A percentile compares a stretch with the other conserved stretches of the same genome.
Evolutionary conservation across 2,329 filamentous ascomycete species (phyloP).

Genomic region (Truncatella angustata): DNA sequence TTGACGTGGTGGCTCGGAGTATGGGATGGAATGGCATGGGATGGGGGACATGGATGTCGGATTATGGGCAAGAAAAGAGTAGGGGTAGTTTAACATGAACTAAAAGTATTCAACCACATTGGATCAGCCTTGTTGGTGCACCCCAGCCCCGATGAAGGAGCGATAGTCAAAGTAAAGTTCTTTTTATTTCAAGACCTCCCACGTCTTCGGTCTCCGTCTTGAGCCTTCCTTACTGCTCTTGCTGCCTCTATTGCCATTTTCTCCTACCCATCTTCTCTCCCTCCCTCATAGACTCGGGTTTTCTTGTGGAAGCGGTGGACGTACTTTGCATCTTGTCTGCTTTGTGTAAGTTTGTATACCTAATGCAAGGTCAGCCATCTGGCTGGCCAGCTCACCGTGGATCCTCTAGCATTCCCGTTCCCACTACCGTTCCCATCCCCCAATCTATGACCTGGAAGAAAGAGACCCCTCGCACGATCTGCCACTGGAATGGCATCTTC

Average conservation of each 20-base stretch:
- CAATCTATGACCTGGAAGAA: too few relatives aligned
- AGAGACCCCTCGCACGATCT: too few relatives aligned
- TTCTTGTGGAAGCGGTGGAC: slow-evolving; percentile 1
- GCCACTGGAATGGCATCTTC: too few relatives aligned
- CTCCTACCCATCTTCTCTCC: neutral
- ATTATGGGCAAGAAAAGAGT: too few relatives aligned
- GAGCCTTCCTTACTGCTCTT: neutral
- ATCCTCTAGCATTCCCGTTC: neutral
- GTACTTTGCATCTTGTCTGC: neutral
- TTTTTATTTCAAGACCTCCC: neutral
- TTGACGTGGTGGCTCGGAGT: too few relatives aligned
- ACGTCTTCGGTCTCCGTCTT: neutral
- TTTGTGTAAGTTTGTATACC: slow-evolving; percentile 5
- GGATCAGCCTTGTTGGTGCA: neutral
- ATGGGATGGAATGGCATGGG: too few relatives aligned
- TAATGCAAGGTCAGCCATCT: too few relatives aligned
- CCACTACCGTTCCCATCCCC: too few relatives aligned
- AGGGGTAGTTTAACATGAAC: too few relatives aligned
- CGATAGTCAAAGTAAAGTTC: neutral
- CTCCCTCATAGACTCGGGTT: slow-evolving; percentile 2
- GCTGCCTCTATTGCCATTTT: slow-evolving; percentile 2
- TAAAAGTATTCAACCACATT: neutral
- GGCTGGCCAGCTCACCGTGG: neutral
- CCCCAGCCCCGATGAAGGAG: neutral
- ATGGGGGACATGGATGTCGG: neutral